Evolutionary conservation across 1,284 basidiomycete species (phyloP), one percentile per base, ranked within the genome.

Genomic region (Trichosporon asahii): DNA sequence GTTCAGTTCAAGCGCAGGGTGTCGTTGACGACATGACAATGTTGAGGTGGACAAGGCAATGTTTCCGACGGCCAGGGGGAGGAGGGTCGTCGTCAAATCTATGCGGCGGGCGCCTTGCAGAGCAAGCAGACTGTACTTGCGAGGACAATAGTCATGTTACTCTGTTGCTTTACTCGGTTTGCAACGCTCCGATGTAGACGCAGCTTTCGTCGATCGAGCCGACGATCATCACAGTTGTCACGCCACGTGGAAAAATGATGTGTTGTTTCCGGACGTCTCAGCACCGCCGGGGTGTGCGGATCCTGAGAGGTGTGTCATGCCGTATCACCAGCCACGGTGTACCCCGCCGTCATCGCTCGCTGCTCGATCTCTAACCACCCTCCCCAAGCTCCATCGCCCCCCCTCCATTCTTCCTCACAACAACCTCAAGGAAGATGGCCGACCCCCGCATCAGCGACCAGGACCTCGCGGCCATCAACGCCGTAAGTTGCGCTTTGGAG

Each of bases 391-490:
- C 29, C 35, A 35, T 44, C n/a, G 44, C 60, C 37, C n/a, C 60
- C 37, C n/a, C 60, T 35, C 60, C 27, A 37, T 60, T 64, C 65
- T 53, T 53, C 27, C 23, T 21, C 23, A 12, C 61, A 57, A 35
- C 31, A 35, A 53, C 27, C 18, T 27, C 27, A 33, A 60, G 57
- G 57, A 60, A 60, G 57, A 71, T 70, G 68, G 64, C 69, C 44
- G 69, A 78, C 71, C 81, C 84, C 46, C 79, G 80, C 40, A 81
- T 86, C 73, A 82, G 80, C 68, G 84, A 86, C 76, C 76, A 79
- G 70, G 85, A 86, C 80, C 82, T 85, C 63, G 84, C 82, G 60
- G 76, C 83, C 68, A 84, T 85, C 76, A 83, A 83, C 67, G 77
- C 75, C 0, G 77, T 82, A 77, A 76, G 79, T 80, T 70, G 70